Evolutionary conservation across 345 rosid species (phyloP), one percentile per base, ranked within the genome.

Genomic region (Fremontodendron californicum): DNA sequence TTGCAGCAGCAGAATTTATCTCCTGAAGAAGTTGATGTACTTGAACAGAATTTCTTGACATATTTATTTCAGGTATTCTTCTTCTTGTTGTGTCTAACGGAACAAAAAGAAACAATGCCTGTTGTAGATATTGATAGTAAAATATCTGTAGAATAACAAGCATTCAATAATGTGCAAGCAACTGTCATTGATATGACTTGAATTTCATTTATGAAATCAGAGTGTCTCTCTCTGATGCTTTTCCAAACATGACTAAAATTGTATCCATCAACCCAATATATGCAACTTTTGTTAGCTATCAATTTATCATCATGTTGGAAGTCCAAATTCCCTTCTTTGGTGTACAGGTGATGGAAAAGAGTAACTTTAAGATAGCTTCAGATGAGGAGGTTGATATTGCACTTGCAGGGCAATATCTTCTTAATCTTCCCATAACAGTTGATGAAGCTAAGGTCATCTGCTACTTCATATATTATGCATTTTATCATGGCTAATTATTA

Each of bases 401-500:
- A 18, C 86, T 80, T 60, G 83, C 93, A 31, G 93, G 85, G 60
- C 94, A 93, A 29, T 93, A 93, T 78, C 91, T 86, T 54, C 85
- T 90, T 61, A 91, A 91, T 86, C 92, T 93, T 52, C 98, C 98
- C 4, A 91, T 93, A 62, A 81, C 75, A 25, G 93, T 91, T 69
- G 78, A 93, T 73, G 98, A 91, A 74, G 46, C 83, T 11, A 91
- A 89, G 96, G 98, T 69, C 31, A 68, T 90, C 77, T 82, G 77
- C 65, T 55, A 63, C 39, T 23, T 35, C 48, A 51, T 46, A n/a
- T 74, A 35, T 39, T 16, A 16, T 70, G 25, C 74, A 46, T 27
- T 29, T 15, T 16, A 57, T 11, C 33, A 19, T 52, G 33, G 27
- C 42, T n/a, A 69, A 42, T 21, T 75, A 39, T 37, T 60, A 31